phyloP scores from a whole-genome alignment of 2,329 filamentous ascomycete genomes.

The Fusarium nematophilum region DNA sequence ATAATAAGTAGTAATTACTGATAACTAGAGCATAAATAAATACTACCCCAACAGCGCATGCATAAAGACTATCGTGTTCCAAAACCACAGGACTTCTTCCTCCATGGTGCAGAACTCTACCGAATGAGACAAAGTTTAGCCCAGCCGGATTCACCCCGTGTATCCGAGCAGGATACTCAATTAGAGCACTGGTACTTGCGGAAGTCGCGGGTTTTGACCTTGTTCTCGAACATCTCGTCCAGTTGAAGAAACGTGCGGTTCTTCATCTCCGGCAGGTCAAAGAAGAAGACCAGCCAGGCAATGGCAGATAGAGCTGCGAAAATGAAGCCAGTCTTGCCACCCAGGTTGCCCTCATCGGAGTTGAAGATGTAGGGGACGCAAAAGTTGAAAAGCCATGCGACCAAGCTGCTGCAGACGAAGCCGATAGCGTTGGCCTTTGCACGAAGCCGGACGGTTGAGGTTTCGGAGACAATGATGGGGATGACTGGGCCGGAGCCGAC shows the following conservation, averaged over 20 bases:
- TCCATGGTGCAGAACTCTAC: too few species aligned
- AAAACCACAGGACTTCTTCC: too few species aligned
- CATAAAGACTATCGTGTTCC: too few species aligned
- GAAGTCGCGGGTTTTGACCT: too few species aligned
- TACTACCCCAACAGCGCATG: too few species aligned
- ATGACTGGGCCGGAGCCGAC: constrained; percentile 54
- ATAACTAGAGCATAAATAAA: too few species aligned
- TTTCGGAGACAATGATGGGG: constrained; percentile 49
- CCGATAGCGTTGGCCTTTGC: constrained; percentile 49
- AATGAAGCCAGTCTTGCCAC: constrained; percentile 53
- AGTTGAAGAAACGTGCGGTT: neutral
- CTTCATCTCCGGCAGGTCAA: neutral
- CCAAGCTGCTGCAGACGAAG: constrained; percentile 52
- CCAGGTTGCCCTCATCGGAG: constrained; percentile 45
- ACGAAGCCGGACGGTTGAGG: constrained; percentile 20
- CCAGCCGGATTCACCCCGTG: too few species aligned
- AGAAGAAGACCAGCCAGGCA: neutral
- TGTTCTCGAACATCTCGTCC: neutral
- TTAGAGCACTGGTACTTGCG: too few species aligned
- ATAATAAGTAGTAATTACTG: too few species aligned
- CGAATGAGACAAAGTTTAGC: too few species aligned
- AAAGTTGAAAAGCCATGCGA: constrained; percentile 43
- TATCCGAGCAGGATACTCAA: too few species aligned
- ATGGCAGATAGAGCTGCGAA: constrained; percentile 47
- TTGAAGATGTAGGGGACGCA: constrained; percentile 42